Evolutionary conservation across 2,329 filamentous ascomycete genomes (phyloP).

Genomic region (Penicillium sp.): DNA sequence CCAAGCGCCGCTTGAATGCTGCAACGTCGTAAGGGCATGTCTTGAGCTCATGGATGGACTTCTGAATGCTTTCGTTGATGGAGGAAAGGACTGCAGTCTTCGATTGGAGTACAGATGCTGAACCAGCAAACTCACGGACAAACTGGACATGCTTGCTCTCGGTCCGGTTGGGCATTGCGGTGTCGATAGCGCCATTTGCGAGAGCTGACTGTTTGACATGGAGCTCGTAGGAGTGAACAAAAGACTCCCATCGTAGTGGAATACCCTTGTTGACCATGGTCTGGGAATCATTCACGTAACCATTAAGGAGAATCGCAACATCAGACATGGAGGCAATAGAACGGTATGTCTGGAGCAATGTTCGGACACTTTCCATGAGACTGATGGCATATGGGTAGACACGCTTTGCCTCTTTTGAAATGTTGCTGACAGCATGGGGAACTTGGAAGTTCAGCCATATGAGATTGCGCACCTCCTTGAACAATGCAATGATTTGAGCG

Average conservation of each 20-base stretch:
- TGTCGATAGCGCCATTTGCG: slow-evolving; percentile 61
- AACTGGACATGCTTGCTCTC: slow-evolving; percentile 97
- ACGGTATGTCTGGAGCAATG: slow-evolving; percentile 82
- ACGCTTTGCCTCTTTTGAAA: slow-evolving; percentile 97
- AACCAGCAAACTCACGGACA: slow-evolving; percentile 86
- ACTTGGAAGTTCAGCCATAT: slow-evolving; percentile 94
- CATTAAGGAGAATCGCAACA: slow-evolving; percentile 82
- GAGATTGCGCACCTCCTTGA: slow-evolving; percentile 97
- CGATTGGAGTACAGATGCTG: slow-evolving; percentile 82
- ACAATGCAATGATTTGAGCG: slow-evolving; percentile 92
- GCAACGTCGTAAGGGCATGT: slow-evolving; percentile 78
- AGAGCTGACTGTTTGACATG: slow-evolving; percentile 69
- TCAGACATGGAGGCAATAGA: slow-evolving; percentile 83
- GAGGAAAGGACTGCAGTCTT: slow-evolving; percentile 79
- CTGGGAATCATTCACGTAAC: slow-evolving; percentile 90
- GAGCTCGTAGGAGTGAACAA: slow-evolving; percentile 94
- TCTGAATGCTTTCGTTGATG: slow-evolving; percentile 80
- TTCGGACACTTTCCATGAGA: slow-evolving; percentile 97
- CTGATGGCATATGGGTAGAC: slow-evolving; percentile 98
- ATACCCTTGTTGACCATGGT: slow-evolving; percentile 81
- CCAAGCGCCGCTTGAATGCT: slow-evolving; percentile 78
- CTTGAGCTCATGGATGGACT: slow-evolving; percentile 78
- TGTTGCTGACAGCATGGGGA: slow-evolving; percentile 90
- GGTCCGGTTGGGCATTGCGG: slow-evolving; percentile 57
- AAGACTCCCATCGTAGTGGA: slow-evolving; percentile 93